Evolutionary conservation across 805 yeast species (phyloP).

Genomic region (Starmerella bombicola): DNA sequence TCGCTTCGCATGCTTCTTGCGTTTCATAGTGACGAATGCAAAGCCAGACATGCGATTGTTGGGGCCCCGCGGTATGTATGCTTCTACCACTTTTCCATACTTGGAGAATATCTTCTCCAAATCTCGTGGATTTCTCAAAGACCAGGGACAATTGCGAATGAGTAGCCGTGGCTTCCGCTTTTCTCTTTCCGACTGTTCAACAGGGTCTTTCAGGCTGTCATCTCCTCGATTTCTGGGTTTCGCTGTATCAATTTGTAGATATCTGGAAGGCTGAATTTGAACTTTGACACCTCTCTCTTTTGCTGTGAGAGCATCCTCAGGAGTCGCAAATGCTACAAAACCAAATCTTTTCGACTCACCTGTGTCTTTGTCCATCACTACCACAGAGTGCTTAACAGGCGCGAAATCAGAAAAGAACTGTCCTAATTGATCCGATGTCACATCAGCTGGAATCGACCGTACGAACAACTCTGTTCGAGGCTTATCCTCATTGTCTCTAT

Average conservation of each 20-base stretch:
- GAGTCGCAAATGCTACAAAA: slow-evolving; percentile 75
- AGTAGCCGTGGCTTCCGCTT: slow-evolving; percentile 79
- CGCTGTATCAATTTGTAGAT: slow-evolving; percentile 73
- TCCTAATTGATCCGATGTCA: slow-evolving; percentile 68
- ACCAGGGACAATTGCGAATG: slow-evolving; percentile 91
- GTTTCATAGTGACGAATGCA: slow-evolving; percentile 86
- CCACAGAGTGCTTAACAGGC: slow-evolving; percentile 89
- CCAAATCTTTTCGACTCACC: slow-evolving; percentile 83
- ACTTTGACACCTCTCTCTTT: slow-evolving; percentile 50
- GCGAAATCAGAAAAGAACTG: slow-evolving; percentile 83
- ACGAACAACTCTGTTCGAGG: slow-evolving; percentile 47
- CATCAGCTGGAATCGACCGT: slow-evolving; percentile 67
- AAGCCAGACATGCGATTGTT: slow-evolving; percentile 90
- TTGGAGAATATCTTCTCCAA: slow-evolving; percentile 57
- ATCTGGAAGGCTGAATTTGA: slow-evolving; percentile 47
- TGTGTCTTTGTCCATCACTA: slow-evolving; percentile 66
- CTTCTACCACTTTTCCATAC: slow-evolving; percentile 80
- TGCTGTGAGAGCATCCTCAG: slow-evolving; percentile 74
- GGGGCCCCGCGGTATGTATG: slow-evolving; percentile 72
- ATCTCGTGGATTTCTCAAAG: slow-evolving; percentile 64
- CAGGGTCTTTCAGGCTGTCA: slow-evolving; percentile 11
- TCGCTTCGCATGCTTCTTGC: slow-evolving; percentile 57
- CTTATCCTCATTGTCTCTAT: neutral
- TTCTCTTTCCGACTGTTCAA: slow-evolving; percentile 29
- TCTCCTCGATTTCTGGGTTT: slow-evolving; percentile 71